A percentile compares a stretch with the other conserved stretches of the same genome.
These are phyloP conservation scores for Mycena floridula DNA, from an alignment of 768 basidiomycete species.

Conservation along the genomic window DNA sequence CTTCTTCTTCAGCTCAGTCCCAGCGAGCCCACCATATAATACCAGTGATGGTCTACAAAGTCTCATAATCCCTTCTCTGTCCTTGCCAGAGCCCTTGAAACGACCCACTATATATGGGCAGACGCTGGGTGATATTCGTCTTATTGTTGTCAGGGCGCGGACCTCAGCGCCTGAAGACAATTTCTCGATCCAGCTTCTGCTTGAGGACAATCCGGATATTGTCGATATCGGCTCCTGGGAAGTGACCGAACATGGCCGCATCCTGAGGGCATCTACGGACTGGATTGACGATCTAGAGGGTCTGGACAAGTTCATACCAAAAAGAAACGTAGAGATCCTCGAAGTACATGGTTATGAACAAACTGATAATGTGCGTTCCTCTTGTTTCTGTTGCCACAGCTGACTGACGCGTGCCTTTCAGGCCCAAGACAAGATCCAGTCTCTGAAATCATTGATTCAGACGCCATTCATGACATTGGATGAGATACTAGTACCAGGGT, in stretches of 20 bases:
- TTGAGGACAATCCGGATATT: constrained; percentile 64
- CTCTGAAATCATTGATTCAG: constrained; percentile 39
- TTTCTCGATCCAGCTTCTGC: constrained; percentile 40
- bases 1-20: constrained; percentile 74
- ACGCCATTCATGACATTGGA: constrained; percentile 48
- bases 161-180: constrained; percentile 34
- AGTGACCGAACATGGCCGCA: constrained; percentile 33
- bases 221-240: constrained; percentile 61
- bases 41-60: constrained; percentile 32
- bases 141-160: constrained; percentile 46
- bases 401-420: constrained; percentile 13
- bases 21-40: constrained; percentile 53
- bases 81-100: constrained; percentile 54
- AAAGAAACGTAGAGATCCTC: constrained; percentile 58
- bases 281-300: constrained; percentile 70
- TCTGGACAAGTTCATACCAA: constrained; percentile 59
- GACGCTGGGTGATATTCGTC: constrained; percentile 53
- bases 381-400: not conserved
- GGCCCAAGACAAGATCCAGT: constrained; percentile 26
- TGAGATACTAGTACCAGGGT: constrained; percentile 46
- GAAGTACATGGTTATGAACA: constrained; percentile 41
- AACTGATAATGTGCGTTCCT: constrained; percentile 33
- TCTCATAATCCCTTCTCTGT: constrained; percentile 66
- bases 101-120: constrained; percentile 64
- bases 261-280: constrained; percentile 58